Base-by-base conservation (phyloP, 1,284 basidiomycete species). In the Sanghuangporus sanghuang region DNA sequence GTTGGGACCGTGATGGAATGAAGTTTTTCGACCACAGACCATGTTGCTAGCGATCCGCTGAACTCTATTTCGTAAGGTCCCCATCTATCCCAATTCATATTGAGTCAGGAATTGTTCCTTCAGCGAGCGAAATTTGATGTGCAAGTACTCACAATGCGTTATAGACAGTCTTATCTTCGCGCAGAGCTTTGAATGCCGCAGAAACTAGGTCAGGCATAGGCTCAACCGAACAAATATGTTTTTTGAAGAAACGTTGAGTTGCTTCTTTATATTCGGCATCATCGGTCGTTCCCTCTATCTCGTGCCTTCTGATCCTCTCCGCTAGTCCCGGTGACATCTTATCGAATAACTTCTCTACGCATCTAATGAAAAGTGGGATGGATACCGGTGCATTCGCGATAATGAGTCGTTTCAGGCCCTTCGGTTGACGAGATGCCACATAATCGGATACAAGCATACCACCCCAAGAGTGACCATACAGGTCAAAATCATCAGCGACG, bases 391-490 rank as follows among this genome's bases (percentile, higher is more conserved):
- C 62, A 27, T 68, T 70, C 0, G 73, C 62, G n/a, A 75, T 60
- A 8, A 75, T 63, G 56, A 74, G 72, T 27, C 67, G 67, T 18
- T 66, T 68, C 14, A 74, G 66, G 4, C 71, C 73, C 0, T 38
- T 39, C 14, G 69, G 72, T 16, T 64, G 67, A 6, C 57, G 57
- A 18, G 35, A 35, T 8, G 64, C 39, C 1, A 55, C 71, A 50
- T 74, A 76, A 32, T 75, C 69, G 0, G 76, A 70, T 0, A 71
- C 81, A 14, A 83, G 71, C 74, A 83, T 82, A 6, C 75, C 80
- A 16, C 82, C 82, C 78, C 79, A 82, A 16, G 79, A 82, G 54
- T 83, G 81, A 0, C 81, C 82, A 9, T 79, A 66, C 2, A 83
- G 65, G 65, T 76, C 75, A 66, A 76, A 83, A 52, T 75, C 65